Evolutionary conservation across 129 eudicot species (phyloP), one percentile per base, ranked within the genome.

Genomic region (Silybum marianum): DNA sequence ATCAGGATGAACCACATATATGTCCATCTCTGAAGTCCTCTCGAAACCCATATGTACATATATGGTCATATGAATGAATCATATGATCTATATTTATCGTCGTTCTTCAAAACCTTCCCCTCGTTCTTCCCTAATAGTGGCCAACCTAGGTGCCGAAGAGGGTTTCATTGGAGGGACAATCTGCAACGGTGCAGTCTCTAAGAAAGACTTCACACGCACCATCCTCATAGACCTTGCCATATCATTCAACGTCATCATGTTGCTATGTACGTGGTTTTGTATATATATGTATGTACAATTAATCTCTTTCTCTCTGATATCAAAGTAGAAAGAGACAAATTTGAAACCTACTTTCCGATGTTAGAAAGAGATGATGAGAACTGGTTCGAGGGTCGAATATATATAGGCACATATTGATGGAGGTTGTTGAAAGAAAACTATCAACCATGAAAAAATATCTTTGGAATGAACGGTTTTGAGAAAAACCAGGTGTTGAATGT

Each of bases 71-170:
- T 40, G 42, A 40, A 42, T n/a, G 28, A 8, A 44, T 25, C 38
- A 75, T 46, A 30, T 48, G 26, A 46, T 0, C 39, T 7, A 34
- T 36, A 40, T 26, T 80, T 82, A 74, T 84, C 80, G 30, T 81
- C 87, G 68, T 23, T 58, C 80, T 75, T 83, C 86, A 65, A 83
- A 83, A 65, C 86, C 85, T 75, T 88, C 90, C 21, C 80, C 87
- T 74, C 81, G 73, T 51, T 88, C 94, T 81, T 90, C 94, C 22
- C 69, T 68, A 2, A 90, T 90, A 0, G 91, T 88, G 73, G 90
- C 90, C 80, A 90, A 73, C 68, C 88, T 84, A 7, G 94, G 94
- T 40, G 84, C 72, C 66, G 73, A 85, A 58, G 86, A 88, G 26
- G 87, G 86, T 77, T 84, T 90, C 12, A 32, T 32, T 10, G 83